These are phyloP conservation scores for Sisymbrium altissimum DNA, from an alignment of 345 rosid genomes.

Conservation along the genomic window DNA sequence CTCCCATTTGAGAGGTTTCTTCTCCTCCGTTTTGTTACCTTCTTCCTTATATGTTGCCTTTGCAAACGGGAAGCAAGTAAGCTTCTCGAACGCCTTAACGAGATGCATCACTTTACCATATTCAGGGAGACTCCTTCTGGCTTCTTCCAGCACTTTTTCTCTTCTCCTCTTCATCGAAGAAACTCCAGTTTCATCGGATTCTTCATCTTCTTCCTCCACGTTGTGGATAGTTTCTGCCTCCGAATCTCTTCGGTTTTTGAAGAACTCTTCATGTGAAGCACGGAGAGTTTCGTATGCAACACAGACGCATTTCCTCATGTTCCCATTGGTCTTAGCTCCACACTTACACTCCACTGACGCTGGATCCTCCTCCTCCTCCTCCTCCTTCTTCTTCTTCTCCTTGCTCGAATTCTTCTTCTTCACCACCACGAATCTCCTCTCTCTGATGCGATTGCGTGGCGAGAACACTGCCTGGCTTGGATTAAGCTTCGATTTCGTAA, in stretches of 20 bases:
- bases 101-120: conserved; percentile 77
- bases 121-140: conserved; percentile 66
- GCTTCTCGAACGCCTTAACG: conserved; percentile 80
- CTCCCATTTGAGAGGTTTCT: conserved; percentile 62
- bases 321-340: conserved; percentile 44
- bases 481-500: conserved; percentile 9
- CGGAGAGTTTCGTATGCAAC: conserved; percentile 69
- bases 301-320: conserved; percentile 63
- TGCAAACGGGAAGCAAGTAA: conserved; percentile 41
- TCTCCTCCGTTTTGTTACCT: conserved; percentile 33
- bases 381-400: conserved; percentile 36
- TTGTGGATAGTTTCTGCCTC: conserved; percentile 20
- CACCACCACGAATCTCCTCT: conserved; percentile 73
- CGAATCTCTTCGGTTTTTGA: conserved; percentile 24
- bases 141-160: conserved; percentile 67
- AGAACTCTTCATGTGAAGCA: conserved; percentile 78
- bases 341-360: conserved; percentile 57
- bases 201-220: conserved; percentile 20
- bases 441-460: conserved; percentile 58
- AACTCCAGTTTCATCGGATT: conserved; percentile 21
- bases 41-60: conserved; percentile 20
- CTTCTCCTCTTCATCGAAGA: conserved; percentile 76
- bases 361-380: conserved; percentile 15
- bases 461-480: conserved; percentile 32
- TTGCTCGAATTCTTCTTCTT: conserved; percentile 55